Base-by-base conservation (phyloP, 192 early-diverging fungal species). In the Oehlia diaphana region DNA sequence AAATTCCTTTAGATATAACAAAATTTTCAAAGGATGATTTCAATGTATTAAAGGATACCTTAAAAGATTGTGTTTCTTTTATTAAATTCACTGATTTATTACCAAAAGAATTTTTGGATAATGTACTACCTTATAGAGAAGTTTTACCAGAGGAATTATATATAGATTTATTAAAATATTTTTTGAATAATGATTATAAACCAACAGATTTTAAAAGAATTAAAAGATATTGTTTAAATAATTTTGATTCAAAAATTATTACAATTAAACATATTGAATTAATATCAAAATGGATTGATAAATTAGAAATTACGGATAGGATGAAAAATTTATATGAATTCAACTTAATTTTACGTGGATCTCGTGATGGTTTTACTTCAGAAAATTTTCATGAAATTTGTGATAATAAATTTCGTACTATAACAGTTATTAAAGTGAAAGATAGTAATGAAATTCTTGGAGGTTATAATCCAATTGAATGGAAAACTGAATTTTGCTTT, bases 381-480 rank as follows among this genome's bases (percentile, higher is more conserved):
- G 7, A 16, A 58, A 21, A 26, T n/a, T 62, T 74, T 26, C 26
- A 62, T 19, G 73, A 50, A 31, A 50, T 23, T 42, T 74, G 73
- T 19, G 33, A 74, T 26, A 35, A 62, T 37, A 12, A 33, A 74
- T 5, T 14, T 62, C 35, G 19, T 33, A 74, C 73, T 9, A n/a
- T 74, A 21, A 62, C 50, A 21, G 0, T 74, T 4, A 31, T 74
- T 26, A 74, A 58, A 61, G 33, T 74, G 2, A 23, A 62, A 61
- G 19, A 31, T 61, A 42, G 47, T 19, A 62, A 50, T 5, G 35
- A 74, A 61, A 74, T 74, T 19, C 49, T 74, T 35, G 73, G 73
- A 23, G 73, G 73, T 35, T 74, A 62, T 74, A 74, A 62, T 61
- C 49, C 73, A 16, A 16, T 74, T 58, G 26, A n/a, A 26, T 74